A percentile compares a stretch with the other conserved stretches of the same genome.
Conservation (phyloP, 192 early-diverging fungal genomes). For the Geranomyces michiganensis region DNA sequence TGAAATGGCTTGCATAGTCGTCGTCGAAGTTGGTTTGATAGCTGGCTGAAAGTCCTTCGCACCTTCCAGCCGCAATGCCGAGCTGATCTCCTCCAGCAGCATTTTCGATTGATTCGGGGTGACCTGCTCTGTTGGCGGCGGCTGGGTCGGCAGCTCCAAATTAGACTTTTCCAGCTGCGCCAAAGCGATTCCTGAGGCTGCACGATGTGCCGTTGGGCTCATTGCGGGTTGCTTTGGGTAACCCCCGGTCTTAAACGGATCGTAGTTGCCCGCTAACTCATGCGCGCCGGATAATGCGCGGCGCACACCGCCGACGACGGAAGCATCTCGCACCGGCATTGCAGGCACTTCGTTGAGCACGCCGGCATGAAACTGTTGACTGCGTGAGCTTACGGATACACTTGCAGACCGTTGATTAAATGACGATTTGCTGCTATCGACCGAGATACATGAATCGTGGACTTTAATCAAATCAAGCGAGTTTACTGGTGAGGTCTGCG, state of each 20-base stretch:
- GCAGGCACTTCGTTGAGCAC: constrained; percentile 2
- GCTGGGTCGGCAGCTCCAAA: background rate
- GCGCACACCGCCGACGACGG: background rate
- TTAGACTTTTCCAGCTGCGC: background rate
- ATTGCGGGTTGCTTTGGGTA: background rate
- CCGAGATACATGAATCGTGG: constrained; percentile 7
- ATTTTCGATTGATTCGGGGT: constrained; percentile 2
- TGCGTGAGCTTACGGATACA: constrained; percentile 8
- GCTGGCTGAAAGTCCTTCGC: too few species aligned
- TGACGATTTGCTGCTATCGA: constrained; percentile 11
- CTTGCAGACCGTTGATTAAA: background rate
- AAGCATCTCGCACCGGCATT: background rate
- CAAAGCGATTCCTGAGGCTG: background rate
- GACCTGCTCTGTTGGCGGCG: background rate
- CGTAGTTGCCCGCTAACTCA: background rate
- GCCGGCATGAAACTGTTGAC: background rate
- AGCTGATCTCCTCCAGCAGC: constrained; percentile 9
- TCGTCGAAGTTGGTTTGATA: too few species aligned
- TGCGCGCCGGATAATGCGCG: constrained; percentile 2
- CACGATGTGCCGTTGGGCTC: background rate
- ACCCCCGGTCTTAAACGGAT: background rate
- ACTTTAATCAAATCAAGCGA: constrained; percentile 16
- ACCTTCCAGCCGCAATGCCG: background rate
- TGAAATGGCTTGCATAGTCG: too few species aligned
- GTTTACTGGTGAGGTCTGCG: constrained; percentile 7